Base-by-base conservation (phyloP, 2,329 filamentous ascomycete genomes). In the Calonectria pauciramosa region DNA sequence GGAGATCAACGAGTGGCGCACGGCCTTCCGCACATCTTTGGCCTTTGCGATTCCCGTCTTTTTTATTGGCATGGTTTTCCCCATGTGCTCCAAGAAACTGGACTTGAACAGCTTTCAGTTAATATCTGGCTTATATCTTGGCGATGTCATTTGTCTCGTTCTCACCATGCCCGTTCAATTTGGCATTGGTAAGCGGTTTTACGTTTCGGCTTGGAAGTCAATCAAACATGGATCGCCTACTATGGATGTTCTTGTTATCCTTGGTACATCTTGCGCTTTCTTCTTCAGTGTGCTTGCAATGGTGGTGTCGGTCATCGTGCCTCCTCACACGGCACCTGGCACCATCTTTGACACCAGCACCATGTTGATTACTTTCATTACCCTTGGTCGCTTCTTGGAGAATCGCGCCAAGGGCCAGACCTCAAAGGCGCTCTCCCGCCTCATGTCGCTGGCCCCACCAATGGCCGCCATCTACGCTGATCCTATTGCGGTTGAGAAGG, bases 301-400 rank as follows among this genome's bases (percentile, higher is more conserved):
- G 95, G 70, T 93, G 6, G 92, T 99, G 20, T 97, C 96, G 0
- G 84, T 99, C 26, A 78, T 94, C 18, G 88, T 91, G n/a, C 88
- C 91, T 28, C 94, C 95, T 9, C 95, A 99, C 83, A 91, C 90
- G 3, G 91, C 95, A 63, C 97, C 97, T 0, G 93, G 92, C 76
- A 98, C 96, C 2, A 94, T 98, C 20, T 99, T 99, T 81, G 97
- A 99, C 82, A 99, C 97, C 1, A 98, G 96, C 85, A 98, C 96
- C 28, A 99, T 99, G 97, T 90, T 99, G 67, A 96, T 99, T 84
- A 98, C 96, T 0, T 99, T 99, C 83, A 95, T 98, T 84, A 96
- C 94, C 1, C 87, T 99, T 3, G 95, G 97, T 5, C 93, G 97
- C 44, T 99, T 94, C 87, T 87, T 99, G 23, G 97, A 99, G 86